These are phyloP conservation scores for Cutaneotrichosporon arboriforme DNA, from an alignment of 1,284 basidiomycete species.

Conservation along the genomic window DNA sequence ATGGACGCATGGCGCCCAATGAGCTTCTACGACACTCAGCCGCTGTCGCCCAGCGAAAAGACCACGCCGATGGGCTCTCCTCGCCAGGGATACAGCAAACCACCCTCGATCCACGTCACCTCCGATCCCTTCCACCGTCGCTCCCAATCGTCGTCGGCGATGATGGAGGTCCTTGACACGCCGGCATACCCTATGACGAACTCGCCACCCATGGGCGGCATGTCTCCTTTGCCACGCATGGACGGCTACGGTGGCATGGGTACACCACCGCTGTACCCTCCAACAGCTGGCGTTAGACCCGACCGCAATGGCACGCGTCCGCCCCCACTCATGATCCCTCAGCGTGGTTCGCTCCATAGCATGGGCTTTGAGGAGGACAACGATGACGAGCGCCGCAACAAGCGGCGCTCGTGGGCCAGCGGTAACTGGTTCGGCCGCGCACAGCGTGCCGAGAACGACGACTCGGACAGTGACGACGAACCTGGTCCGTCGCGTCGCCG, in stretches of 20 bases:
- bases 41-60: slow-evolving; percentile 10
- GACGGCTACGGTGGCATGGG: not conserved
- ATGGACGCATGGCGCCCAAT: slow-evolving; percentile 25
- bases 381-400: slow-evolving; percentile 12
- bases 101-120: slow-evolving; percentile 26
- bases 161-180: slow-evolving; percentile 24
- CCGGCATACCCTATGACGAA: slow-evolving; percentile 4
- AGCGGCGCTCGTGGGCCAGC: slow-evolving; percentile 7
- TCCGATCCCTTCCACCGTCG: slow-evolving; percentile 18
- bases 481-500: slow-evolving; percentile 23
- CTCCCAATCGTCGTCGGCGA: slow-evolving; percentile 26
- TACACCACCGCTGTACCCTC: slow-evolving; percentile 6
- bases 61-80: slow-evolving; percentile 2
- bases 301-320: slow-evolving; percentile 30
- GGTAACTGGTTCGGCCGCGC: slow-evolving; percentile 8
- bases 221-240: slow-evolving; percentile 8
- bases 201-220: slow-evolving; percentile 4
- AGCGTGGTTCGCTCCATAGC: slow-evolving; percentile 37
- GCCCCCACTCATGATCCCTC: slow-evolving; percentile 31
- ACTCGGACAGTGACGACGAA: slow-evolving; percentile 33
- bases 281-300: slow-evolving; percentile 8
- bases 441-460: slow-evolving; percentile 4
- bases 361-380: slow-evolving; percentile 20
- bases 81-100: slow-evolving; percentile 1
- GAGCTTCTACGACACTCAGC: slow-evolving; percentile 2